Evolutionary conservation across 768 basidiomycete species (phyloP).

Genomic region (Sporobolomyces phaffii): DNA sequence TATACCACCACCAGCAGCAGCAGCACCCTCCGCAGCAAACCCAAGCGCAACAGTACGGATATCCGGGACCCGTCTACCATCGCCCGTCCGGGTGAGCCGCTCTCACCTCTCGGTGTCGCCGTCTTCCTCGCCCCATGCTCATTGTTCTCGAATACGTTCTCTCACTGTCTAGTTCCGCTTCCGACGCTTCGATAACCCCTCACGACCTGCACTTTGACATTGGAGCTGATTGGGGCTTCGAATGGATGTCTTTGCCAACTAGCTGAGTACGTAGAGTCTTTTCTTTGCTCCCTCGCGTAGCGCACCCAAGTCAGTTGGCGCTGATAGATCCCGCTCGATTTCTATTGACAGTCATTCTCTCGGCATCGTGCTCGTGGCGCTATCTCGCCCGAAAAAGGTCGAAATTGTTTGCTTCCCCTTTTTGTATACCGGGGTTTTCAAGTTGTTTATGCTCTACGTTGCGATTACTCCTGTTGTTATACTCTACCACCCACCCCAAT

Average conservation of each 20-base stretch:
- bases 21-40: not conserved
- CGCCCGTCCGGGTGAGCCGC: not conserved
- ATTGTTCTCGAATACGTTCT: not conserved
- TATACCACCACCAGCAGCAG: not conserved
- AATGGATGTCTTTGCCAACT: slow-evolving; percentile 10
- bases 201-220: slow-evolving; percentile 16
- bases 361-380: no score
- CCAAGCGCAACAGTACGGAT: not conserved
- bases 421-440: no score
- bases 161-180: not conserved
- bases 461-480: no score
- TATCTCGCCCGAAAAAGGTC: no score
- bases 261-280: not conserved
- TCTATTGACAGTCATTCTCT: no score
- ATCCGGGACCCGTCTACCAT: not conserved
- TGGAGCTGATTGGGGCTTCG: slow-evolving; percentile 3
- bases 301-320: no score
- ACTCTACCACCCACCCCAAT: no score
- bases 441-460: no score
- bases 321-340: no score
- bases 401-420: no score
- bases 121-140: no score
- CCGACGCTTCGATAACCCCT: not conserved
- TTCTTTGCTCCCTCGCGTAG: no score
- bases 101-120: not conserved